Percentiles rank a stretch among this genome's conserved stretches.
Conservation (phyloP, 1,139 yeast species). For the Nakaseomyces bracarensis region DNA sequence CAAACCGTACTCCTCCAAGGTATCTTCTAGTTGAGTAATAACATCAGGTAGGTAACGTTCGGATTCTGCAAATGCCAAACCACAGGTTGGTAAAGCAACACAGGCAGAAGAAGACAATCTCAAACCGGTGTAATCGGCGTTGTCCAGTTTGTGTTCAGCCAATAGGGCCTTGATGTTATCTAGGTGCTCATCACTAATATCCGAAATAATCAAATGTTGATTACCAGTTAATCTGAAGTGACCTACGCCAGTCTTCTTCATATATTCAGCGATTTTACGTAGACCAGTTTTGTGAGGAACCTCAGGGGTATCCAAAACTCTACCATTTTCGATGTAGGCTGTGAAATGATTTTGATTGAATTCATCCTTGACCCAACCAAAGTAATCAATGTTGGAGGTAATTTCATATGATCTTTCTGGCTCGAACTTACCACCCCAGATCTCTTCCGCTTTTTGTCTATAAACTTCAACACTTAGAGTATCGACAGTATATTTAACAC, state of each 20-base stretch:
- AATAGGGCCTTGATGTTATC: conserved; percentile 54
- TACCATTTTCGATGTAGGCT: conserved; percentile 91
- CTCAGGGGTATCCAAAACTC: conserved; percentile 88
- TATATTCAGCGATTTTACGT: conserved; percentile 62
- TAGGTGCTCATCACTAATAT: conserved; percentile 62
- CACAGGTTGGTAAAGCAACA: conserved; percentile 98
- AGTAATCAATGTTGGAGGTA: conserved; percentile 81
- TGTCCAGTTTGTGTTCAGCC: conserved; percentile 72
- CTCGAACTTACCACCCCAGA: conserved; percentile 68
- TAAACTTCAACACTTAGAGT: conserved; percentile 80
- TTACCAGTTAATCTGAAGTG: conserved; percentile 93
- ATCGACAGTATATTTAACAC: conserved; percentile 94
- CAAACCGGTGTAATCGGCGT: conserved; percentile 73
- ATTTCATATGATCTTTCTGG: conserved; percentile 66
- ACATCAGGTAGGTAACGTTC: conserved; percentile 88
- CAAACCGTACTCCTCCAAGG: conserved; percentile 84
- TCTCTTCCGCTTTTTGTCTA: conserved; percentile 73
- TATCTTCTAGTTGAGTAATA: conserved; percentile 69
- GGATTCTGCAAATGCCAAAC: conserved; percentile 97
- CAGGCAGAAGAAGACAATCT: conserved; percentile 92
- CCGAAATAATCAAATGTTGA: conserved; percentile 79
- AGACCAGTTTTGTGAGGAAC: conserved; percentile 87
- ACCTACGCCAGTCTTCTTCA: conserved; percentile 50
- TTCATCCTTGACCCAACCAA: conserved; percentile 94
- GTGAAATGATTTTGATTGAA: conserved; percentile 82